These are phyloP conservation scores for Iris pallida DNA, from an alignment of 116 monocot genomes.

Conservation along the genomic window DNA sequence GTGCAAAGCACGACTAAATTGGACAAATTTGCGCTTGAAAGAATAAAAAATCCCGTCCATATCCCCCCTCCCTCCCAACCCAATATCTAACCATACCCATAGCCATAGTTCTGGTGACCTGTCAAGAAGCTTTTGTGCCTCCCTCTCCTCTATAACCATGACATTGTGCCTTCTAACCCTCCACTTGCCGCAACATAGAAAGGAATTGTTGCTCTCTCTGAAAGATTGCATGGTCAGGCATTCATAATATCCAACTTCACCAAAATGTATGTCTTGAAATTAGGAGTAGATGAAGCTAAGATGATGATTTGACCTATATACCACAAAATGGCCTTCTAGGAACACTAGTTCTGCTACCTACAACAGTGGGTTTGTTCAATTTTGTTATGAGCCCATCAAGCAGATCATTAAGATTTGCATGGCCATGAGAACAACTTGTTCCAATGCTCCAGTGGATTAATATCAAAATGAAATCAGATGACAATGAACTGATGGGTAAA, in stretches of 20 bases:
- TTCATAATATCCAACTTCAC: conserved; percentile 27
- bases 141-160: too few relatives aligned
- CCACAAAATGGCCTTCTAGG: conserved; percentile 29
- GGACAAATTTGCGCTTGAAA: too few relatives aligned
- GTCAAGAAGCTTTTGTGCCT: too few relatives aligned
- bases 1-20: too few relatives aligned
- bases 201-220: conserved; percentile 33
- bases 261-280: conserved; percentile 31
- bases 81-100: too few relatives aligned
- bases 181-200: conserved; percentile 7
- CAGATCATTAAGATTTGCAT: conserved; percentile 29
- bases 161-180: too few relatives aligned
- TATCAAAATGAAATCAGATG: conserved; percentile 22
- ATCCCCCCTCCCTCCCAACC: too few relatives aligned
- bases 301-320: conserved; percentile 36
- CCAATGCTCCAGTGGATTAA: conserved; percentile 28
- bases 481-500: conserved; percentile 29
- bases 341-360: conserved; percentile 22
- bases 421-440: conserved; percentile 28
- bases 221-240: conserved; percentile 30
- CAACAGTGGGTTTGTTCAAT: conserved; percentile 33
- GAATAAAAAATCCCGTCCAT: too few relatives aligned
- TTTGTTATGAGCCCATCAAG: conserved; percentile 34
- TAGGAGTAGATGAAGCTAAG: conserved; percentile 27
- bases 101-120: too few relatives aligned